Evolutionary conservation across 2,329 filamentous ascomycete genomes (phyloP).

Genomic region (Didymosphaeria variabile): DNA sequence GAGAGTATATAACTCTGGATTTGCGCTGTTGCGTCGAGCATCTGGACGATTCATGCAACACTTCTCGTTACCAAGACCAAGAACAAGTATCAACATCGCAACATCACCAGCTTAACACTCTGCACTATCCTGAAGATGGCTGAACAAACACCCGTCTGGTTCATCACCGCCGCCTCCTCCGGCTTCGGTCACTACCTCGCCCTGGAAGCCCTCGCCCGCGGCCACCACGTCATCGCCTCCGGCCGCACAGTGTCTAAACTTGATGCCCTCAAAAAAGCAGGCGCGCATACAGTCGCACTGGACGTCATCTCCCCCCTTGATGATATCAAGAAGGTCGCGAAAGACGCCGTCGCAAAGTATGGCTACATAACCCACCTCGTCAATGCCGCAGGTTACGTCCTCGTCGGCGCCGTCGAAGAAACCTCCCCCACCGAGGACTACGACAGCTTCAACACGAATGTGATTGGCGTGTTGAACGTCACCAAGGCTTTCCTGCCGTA

Average conservation of each 20-base stretch:
- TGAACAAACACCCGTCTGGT: constrained; percentile 8
- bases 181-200: constrained; percentile 59
- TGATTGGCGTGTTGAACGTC: constrained; percentile 62
- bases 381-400: constrained; percentile 58
- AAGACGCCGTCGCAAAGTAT: constrained; percentile 51
- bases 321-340: constrained; percentile 46
- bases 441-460: constrained; percentile 61
- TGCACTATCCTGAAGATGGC: not conserved
- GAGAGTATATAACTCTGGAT: not conserved
- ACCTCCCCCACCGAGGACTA: constrained; percentile 52
- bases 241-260: constrained; percentile 53
- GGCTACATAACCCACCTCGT: constrained; percentile 57
- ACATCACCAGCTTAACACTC: not conserved
- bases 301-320: constrained; percentile 53
- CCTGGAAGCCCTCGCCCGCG: constrained; percentile 53
- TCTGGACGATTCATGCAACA: not conserved
- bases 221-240: constrained; percentile 61
- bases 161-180: constrained; percentile 54
- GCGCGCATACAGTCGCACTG: constrained; percentile 49
- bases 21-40: not conserved
- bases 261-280: constrained; percentile 43
- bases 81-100: not conserved
- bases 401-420: constrained; percentile 58
- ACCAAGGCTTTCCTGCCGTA: constrained; percentile 59
- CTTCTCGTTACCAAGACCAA: not conserved